A percentile compares a stretch with the other conserved stretches of the same genome.
Evolutionary conservation across 257 asterid species (phyloP).

Genomic region (Fraxinus quadrangulata): DNA sequence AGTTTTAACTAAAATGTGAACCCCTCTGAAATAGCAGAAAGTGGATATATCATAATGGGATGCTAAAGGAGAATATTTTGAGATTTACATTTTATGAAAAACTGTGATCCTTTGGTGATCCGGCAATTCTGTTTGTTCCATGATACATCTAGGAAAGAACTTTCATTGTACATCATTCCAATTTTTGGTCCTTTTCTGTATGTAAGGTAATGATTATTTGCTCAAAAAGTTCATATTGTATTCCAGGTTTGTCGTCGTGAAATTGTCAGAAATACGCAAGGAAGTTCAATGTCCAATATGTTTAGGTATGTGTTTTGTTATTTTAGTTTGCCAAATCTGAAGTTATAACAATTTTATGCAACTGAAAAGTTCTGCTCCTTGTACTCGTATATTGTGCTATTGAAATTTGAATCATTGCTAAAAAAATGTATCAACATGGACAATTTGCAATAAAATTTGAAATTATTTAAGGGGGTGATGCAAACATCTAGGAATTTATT

Average conservation of each 20-base stretch:
- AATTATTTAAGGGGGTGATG: neutral
- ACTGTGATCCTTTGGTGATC: neutral
- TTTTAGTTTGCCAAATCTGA: slow-evolving; percentile 20
- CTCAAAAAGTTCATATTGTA: slow-evolving; percentile 25
- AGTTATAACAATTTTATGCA: neutral
- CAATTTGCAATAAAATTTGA: neutral
- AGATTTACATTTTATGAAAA: slow-evolving; percentile 12
- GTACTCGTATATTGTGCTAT: neutral
- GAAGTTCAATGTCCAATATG: slow-evolving; percentile 99
- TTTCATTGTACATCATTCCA: slow-evolving; percentile 15
- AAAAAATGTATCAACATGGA: neutral
- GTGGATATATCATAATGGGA: neutral
- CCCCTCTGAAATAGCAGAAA: slow-evolving; percentile 11
- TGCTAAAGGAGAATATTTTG: too few relatives aligned
- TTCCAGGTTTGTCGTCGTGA: slow-evolving; percentile 68
- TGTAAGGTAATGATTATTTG: slow-evolving; percentile 6
- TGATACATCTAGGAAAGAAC: slow-evolving; percentile 1
- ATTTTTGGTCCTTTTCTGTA: slow-evolving; percentile 12
- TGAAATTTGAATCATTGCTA: slow-evolving; percentile 1
- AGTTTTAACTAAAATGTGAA: neutral
- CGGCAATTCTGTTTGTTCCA: neutral
- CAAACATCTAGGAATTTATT: neutral
- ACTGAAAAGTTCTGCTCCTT: neutral
- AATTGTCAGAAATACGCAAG: slow-evolving; percentile 86
- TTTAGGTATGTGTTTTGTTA: slow-evolving; percentile 56